These are phyloP conservation scores for Salix arbutifolia DNA, from an alignment of 345 rosid genomes.

Conservation along the genomic window DNA sequence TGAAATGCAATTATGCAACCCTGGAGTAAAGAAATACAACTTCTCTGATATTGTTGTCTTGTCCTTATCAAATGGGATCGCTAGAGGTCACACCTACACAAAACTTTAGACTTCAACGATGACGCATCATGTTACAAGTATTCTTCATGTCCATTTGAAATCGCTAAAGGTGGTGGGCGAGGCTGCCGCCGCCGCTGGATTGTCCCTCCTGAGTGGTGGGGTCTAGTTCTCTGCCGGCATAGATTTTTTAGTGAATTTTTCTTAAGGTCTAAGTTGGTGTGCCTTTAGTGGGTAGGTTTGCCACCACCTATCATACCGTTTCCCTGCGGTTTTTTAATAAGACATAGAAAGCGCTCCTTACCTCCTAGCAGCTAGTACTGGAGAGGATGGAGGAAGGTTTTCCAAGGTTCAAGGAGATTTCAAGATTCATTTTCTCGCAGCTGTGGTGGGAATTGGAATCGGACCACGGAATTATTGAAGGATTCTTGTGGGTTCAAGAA, in stretches of 20 bases:
- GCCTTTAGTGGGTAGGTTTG: constrained; percentile 7
- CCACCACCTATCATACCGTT: not conserved
- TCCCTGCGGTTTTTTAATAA: not conserved
- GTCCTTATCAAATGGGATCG: not conserved
- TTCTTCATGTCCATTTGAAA: not conserved
- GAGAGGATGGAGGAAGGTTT: not conserved
- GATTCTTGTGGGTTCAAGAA: not conserved
- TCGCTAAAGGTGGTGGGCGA: not conserved
- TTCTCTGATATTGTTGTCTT: not conserved
- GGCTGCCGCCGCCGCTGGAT: not conserved
- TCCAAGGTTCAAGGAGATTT: constrained; percentile 2
- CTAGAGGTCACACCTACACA: not conserved
- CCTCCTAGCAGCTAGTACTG: not conserved
- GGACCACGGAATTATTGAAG: not conserved
- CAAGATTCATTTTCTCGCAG: not conserved
- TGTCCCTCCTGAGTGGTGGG: constrained; percentile 3
- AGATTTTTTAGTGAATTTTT: not conserved
- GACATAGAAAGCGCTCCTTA: not conserved
- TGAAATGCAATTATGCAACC: not conserved
- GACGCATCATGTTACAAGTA: not conserved
- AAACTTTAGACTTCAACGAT: not conserved
- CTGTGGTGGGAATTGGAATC: not conserved
- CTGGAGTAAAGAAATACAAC: not conserved
- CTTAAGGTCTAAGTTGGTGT: constrained; percentile 3
- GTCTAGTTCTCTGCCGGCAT: not conserved